A percentile compares a stretch with the other conserved stretches of the same genome.
Conservation (phyloP, 176 grass and related monocot species). For the Carex myosuroides region DNA sequence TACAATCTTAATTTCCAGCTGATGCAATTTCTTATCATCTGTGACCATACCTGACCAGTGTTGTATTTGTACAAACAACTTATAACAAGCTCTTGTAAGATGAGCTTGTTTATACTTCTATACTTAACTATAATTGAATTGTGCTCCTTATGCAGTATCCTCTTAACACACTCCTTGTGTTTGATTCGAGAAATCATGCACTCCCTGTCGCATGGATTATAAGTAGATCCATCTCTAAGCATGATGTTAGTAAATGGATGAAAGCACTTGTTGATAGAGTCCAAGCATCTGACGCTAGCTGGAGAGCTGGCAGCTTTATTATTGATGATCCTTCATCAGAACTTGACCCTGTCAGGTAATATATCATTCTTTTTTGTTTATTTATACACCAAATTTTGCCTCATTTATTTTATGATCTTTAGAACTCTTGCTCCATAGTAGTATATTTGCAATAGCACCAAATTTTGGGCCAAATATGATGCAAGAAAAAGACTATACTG, state of each 20-base stretch:
- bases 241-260: constrained; percentile 82
- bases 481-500: neutral
- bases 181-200: constrained; percentile 77
- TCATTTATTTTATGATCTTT: neutral
- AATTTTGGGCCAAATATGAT: neutral
- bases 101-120: neutral
- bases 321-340: constrained; percentile 79
- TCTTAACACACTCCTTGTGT: constrained; percentile 70
- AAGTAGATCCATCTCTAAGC: constrained; percentile 71
- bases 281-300: constrained; percentile 49
- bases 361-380: neutral
- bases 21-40: neutral
- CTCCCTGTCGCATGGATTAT: constrained; percentile 90
- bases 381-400: neutral
- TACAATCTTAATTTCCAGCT: neutral
- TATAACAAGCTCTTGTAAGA: neutral
- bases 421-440: neutral
- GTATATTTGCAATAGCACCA: neutral
- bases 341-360: constrained; percentile 68
- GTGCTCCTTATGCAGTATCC: constrained; percentile 61
- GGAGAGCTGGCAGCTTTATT: constrained; percentile 62
- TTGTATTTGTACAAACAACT: neutral
- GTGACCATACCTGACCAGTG: neutral
- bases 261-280: constrained; percentile 64
- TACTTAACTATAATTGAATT: neutral